phyloP scores from a whole-genome alignment of 2,329 filamentous ascomycete genomes.

The Cladosporium oxysporum region DNA sequence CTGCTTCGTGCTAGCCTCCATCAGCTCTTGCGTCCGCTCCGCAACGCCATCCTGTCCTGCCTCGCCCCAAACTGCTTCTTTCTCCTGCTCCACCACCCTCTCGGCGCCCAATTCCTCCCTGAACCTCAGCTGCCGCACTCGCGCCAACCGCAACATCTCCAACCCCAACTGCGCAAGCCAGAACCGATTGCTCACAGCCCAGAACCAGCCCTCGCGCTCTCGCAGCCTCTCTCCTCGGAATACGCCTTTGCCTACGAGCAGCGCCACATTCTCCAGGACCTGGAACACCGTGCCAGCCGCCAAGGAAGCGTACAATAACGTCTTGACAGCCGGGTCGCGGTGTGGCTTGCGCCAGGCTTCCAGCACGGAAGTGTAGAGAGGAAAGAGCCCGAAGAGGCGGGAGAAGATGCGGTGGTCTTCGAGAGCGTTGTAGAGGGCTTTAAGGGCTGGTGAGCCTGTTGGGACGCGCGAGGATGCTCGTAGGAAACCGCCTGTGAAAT shows the following conservation, averaged over 20 bases:
- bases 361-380: slow-evolving; percentile 69
- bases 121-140: slow-evolving; percentile 45
- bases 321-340: slow-evolving; percentile 48
- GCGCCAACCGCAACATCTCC: slow-evolving; percentile 67
- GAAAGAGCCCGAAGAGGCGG: slow-evolving; percentile 75
- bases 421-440: slow-evolving; percentile 62
- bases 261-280: slow-evolving; percentile 78
- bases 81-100: slow-evolving; percentile 45
- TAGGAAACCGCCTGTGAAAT: slow-evolving; percentile 36
- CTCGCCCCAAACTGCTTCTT: slow-evolving; percentile 43
- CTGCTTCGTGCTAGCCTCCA: not conserved
- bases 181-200: slow-evolving; percentile 72
- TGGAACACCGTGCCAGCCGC: slow-evolving; percentile 70
- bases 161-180: slow-evolving; percentile 79
- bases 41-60: slow-evolving; percentile 25
- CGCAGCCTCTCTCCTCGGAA: slow-evolving; percentile 45
- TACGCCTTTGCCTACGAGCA: slow-evolving; percentile 72
- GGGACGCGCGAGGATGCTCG: slow-evolving; percentile 39
- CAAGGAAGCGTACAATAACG: slow-evolving; percentile 69
- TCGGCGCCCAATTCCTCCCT: slow-evolving; percentile 36
- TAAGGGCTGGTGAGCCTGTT: slow-evolving; percentile 36
- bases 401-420: slow-evolving; percentile 71
- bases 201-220: slow-evolving; percentile 59
- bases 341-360: slow-evolving; percentile 38
- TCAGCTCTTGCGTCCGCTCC: slow-evolving; percentile 3